Base-by-base conservation (phyloP, 2,329 filamentous ascomycete genomes). In the Arthroderma sp. region DNA sequence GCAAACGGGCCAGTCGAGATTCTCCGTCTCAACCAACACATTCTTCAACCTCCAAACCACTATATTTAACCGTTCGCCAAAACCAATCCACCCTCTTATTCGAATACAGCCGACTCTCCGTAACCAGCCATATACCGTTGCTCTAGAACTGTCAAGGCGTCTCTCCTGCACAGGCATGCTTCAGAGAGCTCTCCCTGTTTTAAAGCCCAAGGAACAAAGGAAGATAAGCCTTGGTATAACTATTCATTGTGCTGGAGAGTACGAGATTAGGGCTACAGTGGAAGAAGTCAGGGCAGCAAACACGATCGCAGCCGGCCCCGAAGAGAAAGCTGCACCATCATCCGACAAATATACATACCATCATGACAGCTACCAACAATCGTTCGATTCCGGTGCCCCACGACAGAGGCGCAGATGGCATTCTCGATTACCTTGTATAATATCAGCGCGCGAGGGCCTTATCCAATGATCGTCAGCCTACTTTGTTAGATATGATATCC, bases 101-200 rank as follows among this genome's bases (percentile, higher is more conserved):
- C 81, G 91, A 38, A 74, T 95, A 13, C 81, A 91, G 69, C 90
- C 91, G 0, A 81, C 84, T 54, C 79, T 95, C 15, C 81, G 86
- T 47, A 81, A 90, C 65, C 82, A 91, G 15, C 81, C 86, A 0
- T 78, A 81, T 54, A 83, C 82, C 60, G 77, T 87, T 13, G 86
- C 88, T 1, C 80, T 95, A 15, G 91, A 95, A 68, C 81, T 91
- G 57, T 86, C 86, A 43, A 84, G 88, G 66, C 88, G 89, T 61
- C 79, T 95, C 56, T 84, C 85, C 1, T 93, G 88, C 85, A 91
- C 89, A 62, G 91, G 91, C 1, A 84, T 87, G 31, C 72, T 95
- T 58, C 91, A 96, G 72, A 84, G 85, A 66, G 77, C 81, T 1
- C 73, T 95, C 0, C 83, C 86, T 0, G 67, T 81, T 5, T 68